Percentiles rank a stretch among this genome's conserved stretches.
phyloP scores from a whole-genome alignment of 495 filamentous ascomycete genomes.

The Penicillium fimorum region DNA sequence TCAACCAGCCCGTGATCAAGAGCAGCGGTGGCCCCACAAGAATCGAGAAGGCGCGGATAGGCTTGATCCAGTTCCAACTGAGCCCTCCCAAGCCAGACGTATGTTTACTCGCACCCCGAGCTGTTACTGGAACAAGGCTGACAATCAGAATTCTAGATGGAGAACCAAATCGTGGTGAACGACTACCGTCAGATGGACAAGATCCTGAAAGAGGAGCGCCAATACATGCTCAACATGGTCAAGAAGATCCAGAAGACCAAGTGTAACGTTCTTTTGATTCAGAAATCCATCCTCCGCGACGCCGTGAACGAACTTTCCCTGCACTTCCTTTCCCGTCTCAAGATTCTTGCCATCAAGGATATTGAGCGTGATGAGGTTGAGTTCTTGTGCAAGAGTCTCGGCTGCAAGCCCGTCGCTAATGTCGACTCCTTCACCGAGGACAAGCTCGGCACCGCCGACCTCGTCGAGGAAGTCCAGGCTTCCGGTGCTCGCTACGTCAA shows the following conservation, averaged over 20 bases:
- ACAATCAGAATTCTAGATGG: slow-evolving; percentile 63
- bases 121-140: background rate
- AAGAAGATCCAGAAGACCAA: slow-evolving; percentile 99
- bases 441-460: slow-evolving; percentile 93
- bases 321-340: slow-evolving; percentile 95
- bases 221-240: slow-evolving; percentile 95
- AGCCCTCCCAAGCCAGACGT: slow-evolving; percentile 97
- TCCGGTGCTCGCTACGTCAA: slow-evolving; percentile 90
- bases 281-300: slow-evolving; percentile 96
- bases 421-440: slow-evolving; percentile 98
- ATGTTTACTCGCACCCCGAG: slow-evolving; percentile 31
- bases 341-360: slow-evolving; percentile 93
- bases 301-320: slow-evolving; percentile 96
- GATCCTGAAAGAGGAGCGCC: slow-evolving; percentile 97
- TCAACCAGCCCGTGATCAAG: slow-evolving; percentile 92
- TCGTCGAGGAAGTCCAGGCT: slow-evolving; percentile 87
- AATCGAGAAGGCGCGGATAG: slow-evolving; percentile 97
- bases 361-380: slow-evolving; percentile 98
- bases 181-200: slow-evolving; percentile 99
- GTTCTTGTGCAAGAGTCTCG: slow-evolving; percentile 96
- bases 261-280: slow-evolving; percentile 97
- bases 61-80: slow-evolving; percentile 96
- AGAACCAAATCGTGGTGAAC: slow-evolving; percentile 98
- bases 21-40: slow-evolving; percentile 84
- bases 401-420: slow-evolving; percentile 98